phyloP scores from a whole-genome alignment of 495 filamentous ascomycete species.

The Viridothelium virens region DNA sequence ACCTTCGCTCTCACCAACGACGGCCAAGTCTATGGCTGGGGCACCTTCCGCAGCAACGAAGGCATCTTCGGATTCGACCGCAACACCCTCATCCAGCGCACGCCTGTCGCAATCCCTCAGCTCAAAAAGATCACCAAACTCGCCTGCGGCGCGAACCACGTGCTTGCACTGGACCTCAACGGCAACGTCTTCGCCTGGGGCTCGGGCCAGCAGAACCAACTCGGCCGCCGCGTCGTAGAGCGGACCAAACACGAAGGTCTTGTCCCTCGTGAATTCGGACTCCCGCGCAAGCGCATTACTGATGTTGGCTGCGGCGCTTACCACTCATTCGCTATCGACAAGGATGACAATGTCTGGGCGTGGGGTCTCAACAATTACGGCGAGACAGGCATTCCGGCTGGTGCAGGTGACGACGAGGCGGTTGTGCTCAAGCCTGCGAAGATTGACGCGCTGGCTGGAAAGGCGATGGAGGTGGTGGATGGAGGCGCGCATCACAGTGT shows the following conservation, averaged over 20 bases:
- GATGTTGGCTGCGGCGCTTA: constrained; percentile 57
- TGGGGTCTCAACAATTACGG: constrained; percentile 89
- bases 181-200: constrained; percentile 66
- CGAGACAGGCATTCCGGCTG: constrained; percentile 63
- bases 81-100: constrained; percentile 33
- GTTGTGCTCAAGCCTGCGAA: constrained; percentile 50
- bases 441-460: constrained; percentile 50
- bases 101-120: constrained; percentile 43
- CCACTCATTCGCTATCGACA: constrained; percentile 69
- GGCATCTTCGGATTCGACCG: constrained; percentile 63
- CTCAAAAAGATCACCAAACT: constrained; percentile 58
- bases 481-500: constrained; percentile 64
- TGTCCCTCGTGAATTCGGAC: constrained; percentile 59
- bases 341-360: constrained; percentile 60
- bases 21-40: constrained; percentile 64
- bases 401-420: constrained; percentile 59
- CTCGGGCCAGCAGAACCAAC: constrained; percentile 63
- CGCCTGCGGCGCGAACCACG: constrained; percentile 59
- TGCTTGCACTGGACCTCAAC: constrained; percentile 59
- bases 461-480: constrained; percentile 47
- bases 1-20: constrained; percentile 57
- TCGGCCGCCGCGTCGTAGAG: constrained; percentile 61
- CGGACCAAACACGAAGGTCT: constrained; percentile 54
- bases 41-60: constrained; percentile 57
- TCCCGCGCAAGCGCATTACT: constrained; percentile 51